Evolutionary conservation across 305 asterid species (phyloP).

Genomic region (Plantago coronopus): DNA sequence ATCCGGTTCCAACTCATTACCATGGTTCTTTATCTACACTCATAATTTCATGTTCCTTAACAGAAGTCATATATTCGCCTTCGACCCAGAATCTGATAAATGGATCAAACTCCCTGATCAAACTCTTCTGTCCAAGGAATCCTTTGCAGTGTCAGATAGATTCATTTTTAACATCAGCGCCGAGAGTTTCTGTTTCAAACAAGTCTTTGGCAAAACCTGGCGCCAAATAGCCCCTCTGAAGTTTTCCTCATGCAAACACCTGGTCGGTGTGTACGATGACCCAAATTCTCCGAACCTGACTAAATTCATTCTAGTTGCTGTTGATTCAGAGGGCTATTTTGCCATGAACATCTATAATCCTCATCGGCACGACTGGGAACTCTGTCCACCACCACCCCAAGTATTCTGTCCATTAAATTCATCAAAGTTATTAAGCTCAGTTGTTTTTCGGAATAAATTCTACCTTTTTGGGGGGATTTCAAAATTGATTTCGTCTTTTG

Average conservation of each 20-base stretch:
- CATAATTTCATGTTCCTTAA: constrained; percentile 6
- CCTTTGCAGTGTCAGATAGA: background rate
- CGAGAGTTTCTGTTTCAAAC: constrained; percentile 23
- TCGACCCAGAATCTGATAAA: constrained; percentile 26
- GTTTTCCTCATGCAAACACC: constrained; percentile 21
- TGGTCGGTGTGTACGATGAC: constrained; percentile 4
- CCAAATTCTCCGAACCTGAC: background rate
- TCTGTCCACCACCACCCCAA: constrained; percentile 29
- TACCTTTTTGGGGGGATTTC: constrained; percentile 28
- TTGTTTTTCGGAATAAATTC: constrained; percentile 26
- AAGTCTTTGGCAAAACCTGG: constrained; percentile 16
- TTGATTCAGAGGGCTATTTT: constrained; percentile 17
- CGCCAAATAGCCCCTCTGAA: constrained; percentile 24
- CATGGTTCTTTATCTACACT: constrained; percentile 33
- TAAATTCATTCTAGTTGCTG: background rate
- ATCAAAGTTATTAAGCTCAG: constrained; percentile 22
- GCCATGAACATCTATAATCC: constrained; percentile 30
- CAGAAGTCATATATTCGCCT: constrained; percentile 24
- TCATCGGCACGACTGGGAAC: constrained; percentile 24
- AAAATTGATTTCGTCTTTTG: constrained; percentile 29
- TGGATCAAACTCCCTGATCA: constrained; percentile 32
- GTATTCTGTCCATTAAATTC: constrained; percentile 25
- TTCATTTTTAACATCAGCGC: background rate
- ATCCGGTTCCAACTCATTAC: constrained; percentile 8
- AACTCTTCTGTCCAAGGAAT: background rate